Conservation (phyloP, 2,329 filamentous ascomycete genomes). For the Grosmannia serpens region DNA sequence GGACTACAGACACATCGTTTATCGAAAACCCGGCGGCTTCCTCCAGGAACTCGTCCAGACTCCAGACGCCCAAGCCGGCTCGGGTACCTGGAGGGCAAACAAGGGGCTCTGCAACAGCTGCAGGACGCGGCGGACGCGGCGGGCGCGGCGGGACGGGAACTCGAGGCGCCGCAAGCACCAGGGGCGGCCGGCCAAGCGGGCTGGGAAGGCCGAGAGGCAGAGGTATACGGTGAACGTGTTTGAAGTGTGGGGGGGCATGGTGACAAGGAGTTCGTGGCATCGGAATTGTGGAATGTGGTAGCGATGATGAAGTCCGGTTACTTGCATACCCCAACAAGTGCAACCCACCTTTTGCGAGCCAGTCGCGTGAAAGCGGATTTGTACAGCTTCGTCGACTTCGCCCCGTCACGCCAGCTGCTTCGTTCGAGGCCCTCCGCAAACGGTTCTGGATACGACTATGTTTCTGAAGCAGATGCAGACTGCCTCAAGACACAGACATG, state of each 20-base stretch:
- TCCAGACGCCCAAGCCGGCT: constrained; percentile 33
- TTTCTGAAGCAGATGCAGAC: background rate
- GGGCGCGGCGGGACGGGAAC: constrained; percentile 20
- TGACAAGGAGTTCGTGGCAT: background rate
- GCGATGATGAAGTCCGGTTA: constrained; percentile 1
- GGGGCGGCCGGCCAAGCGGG: constrained; percentile 29
- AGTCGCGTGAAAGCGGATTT: background rate
- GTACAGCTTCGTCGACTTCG: background rate
- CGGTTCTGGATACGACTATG: background rate
- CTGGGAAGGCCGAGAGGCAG: constrained; percentile 34
- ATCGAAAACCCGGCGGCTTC: constrained; percentile 67
- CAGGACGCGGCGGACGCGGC: constrained; percentile 22
- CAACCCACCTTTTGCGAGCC: background rate
- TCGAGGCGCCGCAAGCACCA: constrained; percentile 20
- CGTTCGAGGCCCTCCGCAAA: too few species aligned
- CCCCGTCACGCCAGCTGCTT: background rate
- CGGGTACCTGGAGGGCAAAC: constrained; percentile 32
- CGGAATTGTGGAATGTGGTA: background rate
- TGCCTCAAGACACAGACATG: background rate
- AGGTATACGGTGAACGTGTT: constrained; percentile 27
- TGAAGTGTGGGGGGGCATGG: background rate
- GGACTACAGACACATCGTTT: constrained; percentile 86
- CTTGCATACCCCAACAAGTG: constrained; percentile 8
- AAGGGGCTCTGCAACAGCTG: constrained; percentile 22
- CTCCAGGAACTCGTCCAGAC: constrained; percentile 36